A percentile compares a stretch with the other conserved stretches of the same genome.
These are phyloP conservation scores for Penicillium sp. DNA, from an alignment of 2,329 filamentous ascomycete genomes.

Conservation along the genomic window DNA sequence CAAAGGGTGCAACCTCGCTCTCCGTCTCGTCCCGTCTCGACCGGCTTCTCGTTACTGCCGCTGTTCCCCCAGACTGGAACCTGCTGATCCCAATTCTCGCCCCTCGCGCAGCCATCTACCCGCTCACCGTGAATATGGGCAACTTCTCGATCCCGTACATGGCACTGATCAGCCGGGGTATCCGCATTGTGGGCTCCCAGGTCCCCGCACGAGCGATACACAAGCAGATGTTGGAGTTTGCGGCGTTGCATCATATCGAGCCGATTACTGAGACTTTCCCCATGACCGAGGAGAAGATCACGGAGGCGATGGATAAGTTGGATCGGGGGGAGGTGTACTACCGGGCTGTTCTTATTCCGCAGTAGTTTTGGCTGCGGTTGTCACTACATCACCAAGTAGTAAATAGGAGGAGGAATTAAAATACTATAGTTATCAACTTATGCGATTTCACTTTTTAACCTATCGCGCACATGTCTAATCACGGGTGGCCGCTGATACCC, in stretches of 20 bases:
- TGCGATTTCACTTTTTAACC: too few relatives aligned
- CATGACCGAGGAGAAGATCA: conserved; percentile 21
- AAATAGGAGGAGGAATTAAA: too few relatives aligned
- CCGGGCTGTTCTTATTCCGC: conserved; percentile 19
- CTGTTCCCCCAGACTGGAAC: conserved; percentile 39
- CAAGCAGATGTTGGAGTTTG: conserved; percentile 25
- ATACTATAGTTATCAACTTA: too few relatives aligned
- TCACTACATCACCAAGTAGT: too few relatives aligned
- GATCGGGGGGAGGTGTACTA: conserved; percentile 22
- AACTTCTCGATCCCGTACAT: conserved; percentile 34
- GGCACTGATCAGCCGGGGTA: conserved; percentile 28
- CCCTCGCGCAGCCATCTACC: conserved; percentile 34
- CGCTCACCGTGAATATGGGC: conserved; percentile 33
- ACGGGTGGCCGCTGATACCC: too few relatives aligned
- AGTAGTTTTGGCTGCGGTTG: not conserved
- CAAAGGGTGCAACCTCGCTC: conserved; percentile 43
- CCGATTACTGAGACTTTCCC: conserved; percentile 26
- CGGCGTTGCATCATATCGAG: conserved; percentile 22
- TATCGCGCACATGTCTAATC: too few relatives aligned
- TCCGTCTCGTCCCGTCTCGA: conserved; percentile 16
- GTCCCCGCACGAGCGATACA: conserved; percentile 21
- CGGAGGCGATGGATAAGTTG: conserved; percentile 20
- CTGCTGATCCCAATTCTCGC: conserved; percentile 38
- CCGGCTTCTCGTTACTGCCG: conserved; percentile 40
- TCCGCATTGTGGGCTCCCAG: conserved; percentile 28